Evolutionary conservation across 2,329 filamentous ascomycete genomes (phyloP), one percentile per base, ranked within the genome.

Genomic region (Exophiala sideris): DNA sequence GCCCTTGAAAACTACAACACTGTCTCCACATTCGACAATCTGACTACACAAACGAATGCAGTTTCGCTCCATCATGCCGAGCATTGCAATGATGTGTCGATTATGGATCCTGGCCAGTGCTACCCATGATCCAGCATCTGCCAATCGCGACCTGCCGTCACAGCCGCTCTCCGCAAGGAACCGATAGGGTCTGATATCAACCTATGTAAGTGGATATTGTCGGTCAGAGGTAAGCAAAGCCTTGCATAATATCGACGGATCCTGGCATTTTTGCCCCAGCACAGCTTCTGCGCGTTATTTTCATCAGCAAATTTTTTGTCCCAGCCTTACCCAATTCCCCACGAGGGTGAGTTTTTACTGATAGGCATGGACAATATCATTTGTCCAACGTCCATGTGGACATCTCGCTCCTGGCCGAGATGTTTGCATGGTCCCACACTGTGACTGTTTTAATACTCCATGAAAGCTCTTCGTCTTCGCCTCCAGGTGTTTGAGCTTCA

Each of bases 241-340:
- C 24, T 29, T 29, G 24, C 24, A 18, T 8, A 29, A 29, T 29
- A 29, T 29, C 24, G 24, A 44, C 29, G 18, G 21, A 44, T 24
- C 41, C 41, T 24, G 21, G 41, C 21, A 11, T 44, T 32, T 44
- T 44, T 44, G 41, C 41, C 20, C n/a, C 21, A 24, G 29, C 7
- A 44, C 24, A 24, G 20, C n/a, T 32, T 20, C 41, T 44, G 41
- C 41, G 41, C 29, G 41, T 29, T 29, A 44, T 32, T 44, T 44
- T 24, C 21, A 44, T 44, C 41, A 44, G 41, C 41, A 44, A 44
- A 44, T 44, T 44, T 44, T 44, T 24, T 24, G 24, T 29, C 2
- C n/a, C 41, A 44, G 41, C 41, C 41, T 44, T 29, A 24, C 12
- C 41, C n/a, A 29, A 24, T 21, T 29, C 9, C 29, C 7, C 41